Evolutionary conservation across 306 rosid species (phyloP), one percentile per base, ranked within the genome.

Genomic region (Aeschynomene evenia): DNA sequence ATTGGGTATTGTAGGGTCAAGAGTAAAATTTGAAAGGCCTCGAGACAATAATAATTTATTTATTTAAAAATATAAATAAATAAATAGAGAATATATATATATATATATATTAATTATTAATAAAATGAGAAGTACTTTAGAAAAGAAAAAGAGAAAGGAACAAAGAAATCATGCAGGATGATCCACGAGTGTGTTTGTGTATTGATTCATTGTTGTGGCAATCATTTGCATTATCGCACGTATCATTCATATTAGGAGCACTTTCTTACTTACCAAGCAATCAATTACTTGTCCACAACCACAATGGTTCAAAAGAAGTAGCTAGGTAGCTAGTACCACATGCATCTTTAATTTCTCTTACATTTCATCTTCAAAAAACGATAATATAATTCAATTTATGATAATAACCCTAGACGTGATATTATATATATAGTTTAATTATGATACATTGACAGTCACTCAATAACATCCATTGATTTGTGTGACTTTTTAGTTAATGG

Each of bases 201-300:
- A 55, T 18, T n/a, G n/a, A n/a, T n/a, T 75, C 68, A 56, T 56
- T 66, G 73, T 48, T 66, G 51, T 45, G 62, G 54, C 76, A 73
- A 73, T 67, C 83, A 79, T 79, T 64, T 33, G 63, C 53, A 6
- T 60, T 61, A n/a, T n/a, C n/a, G 74, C 74, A 36, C 68, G 20
- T 57, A 75, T 12, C 23, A 18, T 75, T 74, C 67, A 55, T 60
- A 45, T 33, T n/a, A n/a, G n/a, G 10, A 72, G 66, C 29, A 20
- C 69, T 45, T 34, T 22, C 55, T 77, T 68, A 26, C 36, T 20
- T 49, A 68, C 64, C 64, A 24, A 2, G 42, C 45, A 51, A 50
- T 51, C 66, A 53, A 51, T 60, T 71, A 59, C 13, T 8, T 59
- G 66, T 46, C 75, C 65, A 68, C 65, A 3, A 53, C 75, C 65